A percentile compares a stretch with the other conserved stretches of the same genome.
phyloP scores from a whole-genome alignment of 1,284 basidiomycete genomes.

The Blastosporella zonata region DNA sequence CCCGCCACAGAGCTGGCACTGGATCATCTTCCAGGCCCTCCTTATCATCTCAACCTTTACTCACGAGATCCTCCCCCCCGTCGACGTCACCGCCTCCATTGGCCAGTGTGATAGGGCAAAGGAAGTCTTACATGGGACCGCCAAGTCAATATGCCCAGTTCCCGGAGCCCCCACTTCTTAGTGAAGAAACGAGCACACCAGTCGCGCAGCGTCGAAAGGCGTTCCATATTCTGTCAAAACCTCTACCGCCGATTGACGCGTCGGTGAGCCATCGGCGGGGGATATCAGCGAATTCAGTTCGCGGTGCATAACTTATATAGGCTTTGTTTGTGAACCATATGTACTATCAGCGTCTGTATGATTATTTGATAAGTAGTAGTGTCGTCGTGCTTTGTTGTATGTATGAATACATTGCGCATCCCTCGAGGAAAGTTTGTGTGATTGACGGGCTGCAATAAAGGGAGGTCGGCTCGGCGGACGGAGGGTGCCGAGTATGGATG shows the following conservation, averaged over 20 bases:
- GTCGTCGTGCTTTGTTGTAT: conserved; percentile 21
- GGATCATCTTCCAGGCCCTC: conserved; percentile 48
- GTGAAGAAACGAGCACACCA: conserved; percentile 40
- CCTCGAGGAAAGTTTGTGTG: conserved; percentile 1
- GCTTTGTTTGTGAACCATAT: conserved; percentile 12
- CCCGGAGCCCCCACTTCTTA: conserved; percentile 54
- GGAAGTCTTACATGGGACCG: conserved; percentile 55
- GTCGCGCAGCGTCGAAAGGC: conserved; percentile 59
- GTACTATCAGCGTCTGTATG: conserved; percentile 23
- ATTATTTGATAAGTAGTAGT: conserved; percentile 16
- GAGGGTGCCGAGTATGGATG: conserved; percentile 24
- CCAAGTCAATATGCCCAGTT: conserved; percentile 68
- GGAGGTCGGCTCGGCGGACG: conserved; percentile 9
- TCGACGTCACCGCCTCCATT: conserved; percentile 44
- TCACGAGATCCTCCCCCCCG: conserved; percentile 49
- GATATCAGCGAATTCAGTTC: conserved; percentile 58
- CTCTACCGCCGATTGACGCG: conserved; percentile 44
- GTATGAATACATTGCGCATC: conserved; percentile 15
- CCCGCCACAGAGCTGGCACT: conserved; percentile 65
- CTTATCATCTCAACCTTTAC: conserved; percentile 38
- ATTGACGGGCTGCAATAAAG: conserved; percentile 12
- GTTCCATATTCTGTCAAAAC: conserved; percentile 63
- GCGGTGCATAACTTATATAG: conserved; percentile 33
- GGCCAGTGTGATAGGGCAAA: conserved; percentile 38
- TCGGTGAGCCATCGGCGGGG: conserved; percentile 54